Evolutionary conservation across 2,329 filamentous ascomycete species (phyloP), one percentile per base, ranked within the genome.

Genomic region (Neoarthrinium moseri): DNA sequence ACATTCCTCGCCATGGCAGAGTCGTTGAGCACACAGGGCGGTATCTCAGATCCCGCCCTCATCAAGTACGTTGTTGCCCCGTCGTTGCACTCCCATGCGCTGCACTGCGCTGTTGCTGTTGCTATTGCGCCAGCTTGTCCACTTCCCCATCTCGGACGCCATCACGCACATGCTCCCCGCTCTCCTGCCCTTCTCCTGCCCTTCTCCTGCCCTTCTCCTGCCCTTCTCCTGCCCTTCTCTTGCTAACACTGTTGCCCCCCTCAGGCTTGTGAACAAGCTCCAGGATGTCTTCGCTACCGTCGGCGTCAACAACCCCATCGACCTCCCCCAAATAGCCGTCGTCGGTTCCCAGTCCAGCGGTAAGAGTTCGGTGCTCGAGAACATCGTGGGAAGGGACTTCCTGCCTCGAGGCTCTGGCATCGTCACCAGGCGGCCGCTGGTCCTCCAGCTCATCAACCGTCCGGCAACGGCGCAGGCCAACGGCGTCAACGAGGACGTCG

Each of bases 261-360:
- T 45, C 59, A 86, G 82, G 63, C 87, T 97, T 59, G 94, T 99
- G 67, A 99, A 99, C 79, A 97, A 95, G 78, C 85, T 99, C 38
- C 94, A 99, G 69, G 94, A 99, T 89, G 94, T 99, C 59, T 99
- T 99, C 68, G 87, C 92, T 52, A 97, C 94, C 33, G 94, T 99
- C 59, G 94, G 94, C 59, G 94, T 97, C 63, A 94, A 96, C 81
- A 99, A 99, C 72, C 94, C 94, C 52, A 99, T 99, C 78, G 94
- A 99, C 75, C 75, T 99, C 54, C 94, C 94, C 45, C 94, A 99
- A 76, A 99, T 99, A 68, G 92, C 87, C 58, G 94, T 99, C 57
- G 94, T 99, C 47, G 94, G 94, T 64, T 96, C 91, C 70, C 94
- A 99, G 75, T 99, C 94, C 17, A 96, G 92, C 70, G 94, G 94